These are phyloP conservation scores for Solanum hybrid DNA, from an alignment of 305 asterid species.

Conservation along the genomic window DNA sequence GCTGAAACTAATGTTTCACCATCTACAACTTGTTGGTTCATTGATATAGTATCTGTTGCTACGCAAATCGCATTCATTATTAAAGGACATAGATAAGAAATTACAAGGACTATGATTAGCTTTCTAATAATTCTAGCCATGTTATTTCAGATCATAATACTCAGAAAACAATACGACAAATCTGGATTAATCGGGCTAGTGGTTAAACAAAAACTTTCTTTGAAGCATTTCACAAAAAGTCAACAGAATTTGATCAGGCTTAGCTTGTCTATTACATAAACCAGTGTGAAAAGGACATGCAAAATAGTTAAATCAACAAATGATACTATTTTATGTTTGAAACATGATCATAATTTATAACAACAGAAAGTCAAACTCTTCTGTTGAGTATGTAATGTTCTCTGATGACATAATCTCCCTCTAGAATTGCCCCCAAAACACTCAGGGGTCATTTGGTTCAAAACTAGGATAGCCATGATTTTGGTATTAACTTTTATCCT, in stretches of 20 bases:
- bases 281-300: not conserved
- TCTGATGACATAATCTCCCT: not conserved
- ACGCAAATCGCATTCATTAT: not conserved
- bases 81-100: not conserved
- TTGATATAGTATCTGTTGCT: not conserved
- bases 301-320: not conserved
- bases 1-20: conserved; percentile 10
- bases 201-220: not conserved
- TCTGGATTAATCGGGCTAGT: not conserved
- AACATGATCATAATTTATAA: not conserved
- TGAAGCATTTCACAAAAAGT: not conserved
- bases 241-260: not conserved
- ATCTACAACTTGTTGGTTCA: not conserved
- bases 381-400: not conserved
- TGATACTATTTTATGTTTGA: not conserved
- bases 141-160: not conserved
- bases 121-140: not conserved
- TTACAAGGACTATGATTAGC: not conserved
- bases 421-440: not conserved
- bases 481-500: not conserved
- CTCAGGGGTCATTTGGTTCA: not conserved
- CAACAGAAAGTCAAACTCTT: not conserved
- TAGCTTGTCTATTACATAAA: not conserved
- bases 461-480: not conserved
- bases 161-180: not conserved